These are phyloP conservation scores for Myxozyma melibiosi DNA, from an alignment of 805 yeast species.

Conservation along the genomic window DNA sequence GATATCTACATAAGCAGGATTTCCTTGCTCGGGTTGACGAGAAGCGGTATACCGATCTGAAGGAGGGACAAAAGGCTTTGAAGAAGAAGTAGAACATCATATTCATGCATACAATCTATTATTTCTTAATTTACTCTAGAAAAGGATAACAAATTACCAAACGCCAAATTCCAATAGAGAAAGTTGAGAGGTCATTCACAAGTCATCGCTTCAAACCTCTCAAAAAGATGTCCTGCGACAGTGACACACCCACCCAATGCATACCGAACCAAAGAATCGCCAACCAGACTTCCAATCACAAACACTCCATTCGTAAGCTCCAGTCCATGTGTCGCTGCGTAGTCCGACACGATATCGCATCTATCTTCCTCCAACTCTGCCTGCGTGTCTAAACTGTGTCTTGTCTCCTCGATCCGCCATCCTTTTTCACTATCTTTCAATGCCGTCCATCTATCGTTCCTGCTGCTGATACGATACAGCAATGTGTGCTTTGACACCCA, in stretches of 20 bases:
- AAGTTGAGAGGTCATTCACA: not conserved
- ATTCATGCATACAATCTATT: not conserved
- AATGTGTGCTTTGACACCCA: constrained; percentile 26
- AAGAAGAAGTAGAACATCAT: constrained; percentile 8
- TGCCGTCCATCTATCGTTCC: constrained; percentile 15
- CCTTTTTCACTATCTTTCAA: not conserved
- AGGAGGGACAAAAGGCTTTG: constrained; percentile 44
- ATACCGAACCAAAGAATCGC: constrained; percentile 41
- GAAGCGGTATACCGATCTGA: constrained; percentile 55
- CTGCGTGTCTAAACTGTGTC: constrained; percentile 4
- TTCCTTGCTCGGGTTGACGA: constrained; percentile 76
- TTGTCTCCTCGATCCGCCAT: not conserved
- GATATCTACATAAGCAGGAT: constrained; percentile 88
- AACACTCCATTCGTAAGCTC: constrained; percentile 34
- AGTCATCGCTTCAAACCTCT: constrained; percentile 4
- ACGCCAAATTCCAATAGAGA: not conserved
- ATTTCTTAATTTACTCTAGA: not conserved
- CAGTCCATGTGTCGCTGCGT: constrained; percentile 27
- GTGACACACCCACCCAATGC: constrained; percentile 37
- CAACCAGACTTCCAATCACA: constrained; percentile 40
- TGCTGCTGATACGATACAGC: constrained; percentile 14
- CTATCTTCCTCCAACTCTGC: not conserved
- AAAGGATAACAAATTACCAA: not conserved
- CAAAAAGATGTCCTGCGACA: constrained; percentile 35
- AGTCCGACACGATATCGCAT: not conserved